phyloP scores from a whole-genome alignment of 2,329 filamentous ascomycete genomes.

The Cryphonectria carpinicola region DNA sequence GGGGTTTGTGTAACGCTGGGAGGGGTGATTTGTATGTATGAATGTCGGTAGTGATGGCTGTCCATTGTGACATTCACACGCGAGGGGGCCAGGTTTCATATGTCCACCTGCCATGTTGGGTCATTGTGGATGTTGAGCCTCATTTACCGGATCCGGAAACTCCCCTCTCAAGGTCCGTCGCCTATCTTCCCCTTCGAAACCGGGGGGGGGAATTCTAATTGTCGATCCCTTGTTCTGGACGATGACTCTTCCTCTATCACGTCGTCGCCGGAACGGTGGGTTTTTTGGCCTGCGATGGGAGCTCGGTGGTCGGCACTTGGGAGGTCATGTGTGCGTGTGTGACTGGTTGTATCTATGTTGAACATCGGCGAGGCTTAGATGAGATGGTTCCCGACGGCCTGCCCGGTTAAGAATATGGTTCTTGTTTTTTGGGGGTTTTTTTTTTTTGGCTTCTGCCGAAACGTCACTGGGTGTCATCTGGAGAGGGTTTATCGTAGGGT shows the following conservation, averaged over 20 bases:
- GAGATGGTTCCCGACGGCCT: not conserved
- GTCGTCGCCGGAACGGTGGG: too few relatives aligned
- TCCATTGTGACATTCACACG: not conserved
- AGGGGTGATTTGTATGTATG: not conserved
- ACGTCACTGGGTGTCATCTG: not conserved
- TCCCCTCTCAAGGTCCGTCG: not conserved
- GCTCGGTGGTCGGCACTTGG: not conserved
- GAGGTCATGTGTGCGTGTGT: not conserved
- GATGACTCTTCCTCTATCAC: not conserved
- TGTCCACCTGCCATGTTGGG: slow-evolving; percentile 5
- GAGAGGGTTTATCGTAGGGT: not conserved
- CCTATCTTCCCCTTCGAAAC: not conserved
- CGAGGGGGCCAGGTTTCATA: not conserved
- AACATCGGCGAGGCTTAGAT: not conserved
- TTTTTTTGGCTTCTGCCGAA: not conserved
- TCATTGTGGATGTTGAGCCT: slow-evolving; percentile 3
- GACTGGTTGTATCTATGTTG: not conserved
- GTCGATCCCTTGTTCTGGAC: not conserved
- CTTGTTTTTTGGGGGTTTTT: too few relatives aligned
- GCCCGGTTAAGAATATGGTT: not conserved
- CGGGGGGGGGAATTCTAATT: not conserved
- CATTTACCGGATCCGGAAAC: slow-evolving; percentile 1
- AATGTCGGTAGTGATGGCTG: not conserved
- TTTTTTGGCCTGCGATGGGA: too few relatives aligned
- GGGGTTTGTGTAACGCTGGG: not conserved